A percentile compares a stretch with the other conserved stretches of the same genome.
Evolutionary conservation across 2,329 filamentous ascomycete species (phyloP).

Genomic region (Penicillium vulpinum): DNA sequence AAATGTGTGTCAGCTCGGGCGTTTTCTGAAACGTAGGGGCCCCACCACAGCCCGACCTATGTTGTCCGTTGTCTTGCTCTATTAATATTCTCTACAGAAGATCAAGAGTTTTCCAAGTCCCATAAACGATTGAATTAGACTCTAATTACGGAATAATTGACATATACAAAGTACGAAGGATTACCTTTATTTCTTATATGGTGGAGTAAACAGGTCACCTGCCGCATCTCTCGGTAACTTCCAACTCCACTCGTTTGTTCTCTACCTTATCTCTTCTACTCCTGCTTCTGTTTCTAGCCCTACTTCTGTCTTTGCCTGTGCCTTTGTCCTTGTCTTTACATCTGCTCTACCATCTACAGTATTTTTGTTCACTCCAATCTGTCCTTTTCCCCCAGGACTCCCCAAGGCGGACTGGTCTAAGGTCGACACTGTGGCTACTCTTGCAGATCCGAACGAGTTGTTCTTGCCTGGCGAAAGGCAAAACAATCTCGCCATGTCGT

Average conservation of each 20-base stretch:
- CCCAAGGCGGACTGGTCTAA: conserved; percentile 13
- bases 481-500: conserved; percentile 60
- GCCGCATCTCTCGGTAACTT: conserved; percentile 12
- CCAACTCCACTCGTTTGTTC: conserved; percentile 18
- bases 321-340: not conserved
- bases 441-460: conserved; percentile 44
- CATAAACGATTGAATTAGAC: not conserved
- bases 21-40: conserved; percentile 28
- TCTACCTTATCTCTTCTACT: conserved; percentile 11
- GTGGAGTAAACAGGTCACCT: conserved; percentile 11
- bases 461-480: conserved; percentile 43
- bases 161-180: not conserved
- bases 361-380: conserved; percentile 5
- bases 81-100: conserved; percentile 24
- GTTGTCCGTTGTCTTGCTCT: conserved; percentile 23
- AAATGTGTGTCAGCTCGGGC: conserved; percentile 15
- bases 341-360: conserved; percentile 3
- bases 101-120: not conserved
- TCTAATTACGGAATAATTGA: not conserved
- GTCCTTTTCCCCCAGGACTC: conserved; percentile 10
- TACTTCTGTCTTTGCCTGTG: not conserved
- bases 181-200: conserved; percentile 1
- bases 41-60: conserved; percentile 23
- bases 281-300: conserved; percentile 1
- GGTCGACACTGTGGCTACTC: conserved; percentile 39